Base-by-base conservation (phyloP, 1,284 basidiomycete genomes). In the Cystobasidium pallidum region DNA sequence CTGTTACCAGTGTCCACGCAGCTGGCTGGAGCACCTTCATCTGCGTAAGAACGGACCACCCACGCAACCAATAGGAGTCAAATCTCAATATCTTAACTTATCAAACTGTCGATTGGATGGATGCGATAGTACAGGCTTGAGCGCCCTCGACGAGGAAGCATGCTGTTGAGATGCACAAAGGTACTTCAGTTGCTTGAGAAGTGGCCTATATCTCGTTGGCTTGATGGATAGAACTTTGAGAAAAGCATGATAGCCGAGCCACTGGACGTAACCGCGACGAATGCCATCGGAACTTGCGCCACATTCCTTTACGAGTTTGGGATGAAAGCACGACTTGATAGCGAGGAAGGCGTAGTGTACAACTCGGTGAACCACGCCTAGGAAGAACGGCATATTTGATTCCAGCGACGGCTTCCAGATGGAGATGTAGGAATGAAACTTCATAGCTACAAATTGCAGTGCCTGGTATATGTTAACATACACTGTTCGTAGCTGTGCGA, bases 391-490 rank as follows among this genome's bases (percentile, higher is more conserved):
- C 73, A 75, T 41, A 34, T 70, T 28, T 10, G 52, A 4, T 17
- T 34, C 62, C 52, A 59, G 80, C 76, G 74, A 85, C 7, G 82
- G 75, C n/a, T 84, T 83, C 87, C 86, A 88, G 55, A 85, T 84
- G 54, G 84, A 83, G 43, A 95, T 83, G 80, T 96, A 97, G 63
- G 87, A 85, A 64, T 91, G 87, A 84, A 94, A 90, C 82, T 94
- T 97, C 84, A 94, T 88, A 0, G 91, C 91, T 0, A 88, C 86
- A 28, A 95, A 81, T n/a, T 91, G 81, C 78, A 94, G 91, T 77
- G 89, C 90, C 80, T 94, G 88, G 79, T 93, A 94, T 10, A 96
- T 83, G 80, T 97, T 99, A 43, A 87, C 80, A 80, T 91, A 87
- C 2, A 91, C 87, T 0, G 85, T 86, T 39, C 84, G 77, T 30